A percentile compares a stretch with the other conserved stretches of the same genome.
phyloP scores from a whole-genome alignment of 176 grass and related monocot species.

The Cymbopogon citratus region DNA sequence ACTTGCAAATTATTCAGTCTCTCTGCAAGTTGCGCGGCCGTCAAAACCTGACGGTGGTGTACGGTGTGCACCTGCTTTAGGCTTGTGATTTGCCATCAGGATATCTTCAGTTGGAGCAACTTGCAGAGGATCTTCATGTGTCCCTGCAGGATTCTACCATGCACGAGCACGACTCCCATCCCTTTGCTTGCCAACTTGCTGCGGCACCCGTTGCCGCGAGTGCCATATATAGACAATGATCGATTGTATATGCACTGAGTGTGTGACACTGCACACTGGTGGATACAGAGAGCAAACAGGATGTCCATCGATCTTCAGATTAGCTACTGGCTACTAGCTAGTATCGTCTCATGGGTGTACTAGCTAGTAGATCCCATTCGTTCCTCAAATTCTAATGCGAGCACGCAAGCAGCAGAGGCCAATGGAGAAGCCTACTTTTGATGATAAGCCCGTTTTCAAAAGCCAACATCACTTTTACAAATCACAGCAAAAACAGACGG shows the following conservation, averaged over 20 bases:
- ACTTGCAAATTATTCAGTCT: not conserved
- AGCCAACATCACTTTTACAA: not conserved
- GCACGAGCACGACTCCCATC: not conserved
- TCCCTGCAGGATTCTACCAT: not conserved
- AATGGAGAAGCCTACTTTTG: not conserved
- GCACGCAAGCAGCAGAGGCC: not conserved
- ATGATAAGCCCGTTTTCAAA: not conserved
- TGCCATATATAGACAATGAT: not conserved
- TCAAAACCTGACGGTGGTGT: not conserved
- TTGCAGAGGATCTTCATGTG: not conserved
- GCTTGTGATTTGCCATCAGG: not conserved
- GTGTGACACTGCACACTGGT: not conserved
- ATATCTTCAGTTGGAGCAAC: constrained; percentile 11
- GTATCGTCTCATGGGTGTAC: not conserved
- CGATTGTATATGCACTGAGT: not conserved
- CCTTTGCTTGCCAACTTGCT: not conserved
- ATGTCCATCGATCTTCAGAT: not conserved
- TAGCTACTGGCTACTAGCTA: not conserved
- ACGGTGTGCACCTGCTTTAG: not conserved
- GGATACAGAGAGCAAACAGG: not conserved
- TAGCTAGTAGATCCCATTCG: not conserved
- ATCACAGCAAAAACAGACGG: not conserved
- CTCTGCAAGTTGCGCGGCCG: not conserved
- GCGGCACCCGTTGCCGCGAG: not conserved
- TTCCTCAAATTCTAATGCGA: not conserved